Conservation (phyloP, 306 rosid genomes). For the Cucumis sativus region DNA sequence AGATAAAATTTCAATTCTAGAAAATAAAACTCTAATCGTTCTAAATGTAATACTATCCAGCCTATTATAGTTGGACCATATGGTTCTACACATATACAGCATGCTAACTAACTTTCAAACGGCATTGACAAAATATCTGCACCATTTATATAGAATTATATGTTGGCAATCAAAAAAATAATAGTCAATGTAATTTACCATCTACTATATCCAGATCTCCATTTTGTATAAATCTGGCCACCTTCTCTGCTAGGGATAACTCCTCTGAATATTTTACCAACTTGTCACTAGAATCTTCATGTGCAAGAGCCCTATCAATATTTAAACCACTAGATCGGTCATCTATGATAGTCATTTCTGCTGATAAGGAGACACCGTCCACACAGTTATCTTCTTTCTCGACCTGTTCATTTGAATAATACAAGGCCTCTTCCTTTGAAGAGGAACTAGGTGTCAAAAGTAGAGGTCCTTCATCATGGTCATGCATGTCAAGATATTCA, state of each 20-base stretch:
- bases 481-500: neutral
- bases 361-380: slow-evolving; percentile 19
- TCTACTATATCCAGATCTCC: slow-evolving; percentile 65
- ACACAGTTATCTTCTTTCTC: slow-evolving; percentile 18
- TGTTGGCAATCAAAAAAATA: neutral
- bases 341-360: slow-evolving; percentile 14
- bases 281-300: slow-evolving; percentile 21
- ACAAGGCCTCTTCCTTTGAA: slow-evolving; percentile 16
- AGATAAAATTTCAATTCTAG: neutral
- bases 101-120: neutral
- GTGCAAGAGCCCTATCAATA: slow-evolving; percentile 10
- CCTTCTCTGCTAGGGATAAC: slow-evolving; percentile 53
- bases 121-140: neutral
- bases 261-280: slow-evolving; percentile 12
- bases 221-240: slow-evolving; percentile 55
- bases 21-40: neutral
- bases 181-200: slow-evolving; percentile 31
- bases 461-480: neutral
- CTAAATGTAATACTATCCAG: neutral
- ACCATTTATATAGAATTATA: neutral
- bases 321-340: slow-evolving; percentile 15
- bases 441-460: slow-evolving; percentile 16
- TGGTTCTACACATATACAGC: neutral
- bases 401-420: slow-evolving; percentile 20
- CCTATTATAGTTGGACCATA: neutral